Conservation (phyloP, 495 filamentous ascomycete genomes). For the Penicillium canescens region DNA sequence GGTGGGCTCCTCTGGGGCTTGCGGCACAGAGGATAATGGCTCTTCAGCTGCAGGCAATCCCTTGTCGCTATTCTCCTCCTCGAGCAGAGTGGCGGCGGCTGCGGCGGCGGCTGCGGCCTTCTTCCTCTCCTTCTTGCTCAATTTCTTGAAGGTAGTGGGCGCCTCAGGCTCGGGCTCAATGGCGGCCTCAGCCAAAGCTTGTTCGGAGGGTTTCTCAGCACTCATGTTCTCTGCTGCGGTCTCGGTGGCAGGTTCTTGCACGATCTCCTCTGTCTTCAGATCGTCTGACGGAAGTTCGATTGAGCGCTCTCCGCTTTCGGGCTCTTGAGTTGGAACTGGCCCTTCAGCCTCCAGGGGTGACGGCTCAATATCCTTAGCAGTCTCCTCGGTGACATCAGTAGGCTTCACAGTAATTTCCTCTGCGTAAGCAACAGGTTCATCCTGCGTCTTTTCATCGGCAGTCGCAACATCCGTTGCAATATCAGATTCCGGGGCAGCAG, state of each 20-base stretch:
- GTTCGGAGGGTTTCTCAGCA: background rate
- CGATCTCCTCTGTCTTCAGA: background rate
- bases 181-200: background rate
- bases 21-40: background rate
- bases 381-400: background rate
- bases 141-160: constrained; percentile 12
- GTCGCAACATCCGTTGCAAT: background rate
- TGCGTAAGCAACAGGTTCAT: background rate
- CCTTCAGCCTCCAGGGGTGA: background rate
- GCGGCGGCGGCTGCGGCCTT: constrained; percentile 17
- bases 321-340: background rate
- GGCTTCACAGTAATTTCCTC: background rate
- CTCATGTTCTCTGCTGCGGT: background rate
- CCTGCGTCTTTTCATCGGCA: background rate
- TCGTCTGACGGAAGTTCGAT: background rate
- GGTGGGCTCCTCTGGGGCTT: background rate
- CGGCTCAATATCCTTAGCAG: background rate
- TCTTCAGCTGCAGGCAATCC: constrained; percentile 13
- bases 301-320: background rate
- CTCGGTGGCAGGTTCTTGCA: background rate
- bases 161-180: background rate
- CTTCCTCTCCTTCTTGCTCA: constrained; percentile 27
- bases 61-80: constrained; percentile 10
- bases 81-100: background rate
- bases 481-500: background rate